Evolutionary conservation across 2,329 filamentous ascomycete species (phyloP), one percentile per base, ranked within the genome.

Genomic region (Beauveria australis): DNA sequence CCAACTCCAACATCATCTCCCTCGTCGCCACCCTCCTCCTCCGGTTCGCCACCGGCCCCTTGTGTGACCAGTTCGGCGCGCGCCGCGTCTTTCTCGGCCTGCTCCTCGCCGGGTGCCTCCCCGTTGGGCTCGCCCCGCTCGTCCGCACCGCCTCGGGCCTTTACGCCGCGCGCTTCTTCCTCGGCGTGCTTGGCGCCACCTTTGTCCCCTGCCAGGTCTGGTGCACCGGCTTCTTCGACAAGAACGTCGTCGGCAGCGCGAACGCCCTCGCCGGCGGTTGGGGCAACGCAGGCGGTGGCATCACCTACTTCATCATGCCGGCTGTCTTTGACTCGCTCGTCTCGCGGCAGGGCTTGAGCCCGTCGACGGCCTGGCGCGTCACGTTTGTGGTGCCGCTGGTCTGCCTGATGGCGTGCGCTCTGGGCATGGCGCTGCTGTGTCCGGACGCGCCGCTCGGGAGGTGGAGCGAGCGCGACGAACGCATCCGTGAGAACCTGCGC

Each of bases 231-330:
- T 96, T 96, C 79, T 96, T 91, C 72, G 92, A 97, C 76, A 94
- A 92, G 77, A 94, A 92, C 68, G 81, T 96, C 28, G 89, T 96
- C 19, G 92, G 92, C 53, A 92, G 90, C 6, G 90, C 91, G 63
- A 97, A 96, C 70, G 89, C 91, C 3, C 75, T 96, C 19, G 88
- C 91, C 1, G 92, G 87, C 47, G 92, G 92, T 16, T 88, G 89
- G 77, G 92, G 92, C 56, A 96, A 96, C 67, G 83, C 90, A 28
- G 92, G 92, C 62, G 92, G 92, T 64, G 92, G 92, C 60, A 89
- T 96, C 66, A 96, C 92, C 2, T 96, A 96, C 76, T 95, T 96
- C 72, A 83, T 93, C 67, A 96, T 96, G 91, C 92, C 92, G 2
- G 90, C 90, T 5, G 86, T 96, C 61, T 94, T 88, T 73, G 88